phyloP scores from a whole-genome alignment of 1,139 yeast species.

The Yamadazyma jaroonii region DNA sequence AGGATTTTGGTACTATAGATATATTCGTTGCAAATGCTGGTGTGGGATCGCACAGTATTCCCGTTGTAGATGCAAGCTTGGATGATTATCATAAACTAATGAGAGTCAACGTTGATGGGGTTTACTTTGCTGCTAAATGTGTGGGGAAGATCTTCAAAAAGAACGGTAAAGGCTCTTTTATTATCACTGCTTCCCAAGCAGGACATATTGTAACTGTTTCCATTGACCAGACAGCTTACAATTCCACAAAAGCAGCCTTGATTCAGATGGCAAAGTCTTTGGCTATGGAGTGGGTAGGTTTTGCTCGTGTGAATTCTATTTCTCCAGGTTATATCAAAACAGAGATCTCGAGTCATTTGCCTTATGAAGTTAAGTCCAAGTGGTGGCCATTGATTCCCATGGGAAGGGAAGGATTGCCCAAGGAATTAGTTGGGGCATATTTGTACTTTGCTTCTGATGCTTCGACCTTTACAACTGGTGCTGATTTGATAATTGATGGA shows the following conservation, averaged over 20 bases:
- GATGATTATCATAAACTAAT: slow-evolving; percentile 59
- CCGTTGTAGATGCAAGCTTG: slow-evolving; percentile 18
- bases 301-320: slow-evolving; percentile 50
- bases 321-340: slow-evolving; percentile 56
- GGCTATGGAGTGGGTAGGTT: slow-evolving; percentile 52
- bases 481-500: slow-evolving; percentile 52
- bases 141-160: slow-evolving; percentile 46
- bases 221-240: slow-evolving; percentile 50
- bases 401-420: slow-evolving; percentile 48
- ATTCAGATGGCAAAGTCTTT: slow-evolving; percentile 43
- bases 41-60: slow-evolving; percentile 30
- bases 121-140: slow-evolving; percentile 39
- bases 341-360: slow-evolving; percentile 41
- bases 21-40: slow-evolving; percentile 86
- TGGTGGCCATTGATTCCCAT: slow-evolving; percentile 44
- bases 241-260: slow-evolving; percentile 51
- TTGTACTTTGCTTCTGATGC: slow-evolving; percentile 48
- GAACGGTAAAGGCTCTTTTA: slow-evolving; percentile 26
- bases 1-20: slow-evolving; percentile 65
- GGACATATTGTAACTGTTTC: slow-evolving; percentile 50
- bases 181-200: slow-evolving; percentile 24
- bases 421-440: slow-evolving; percentile 53
- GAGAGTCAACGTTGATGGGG: slow-evolving; percentile 46
- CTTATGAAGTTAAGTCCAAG: slow-evolving; percentile 24
- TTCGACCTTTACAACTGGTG: slow-evolving; percentile 49